Percentiles rank a stretch among this genome's conserved stretches.
These are phyloP conservation scores for Candida tropicalis DNA, from an alignment of 1,139 yeast genomes.

Conservation along the genomic window DNA sequence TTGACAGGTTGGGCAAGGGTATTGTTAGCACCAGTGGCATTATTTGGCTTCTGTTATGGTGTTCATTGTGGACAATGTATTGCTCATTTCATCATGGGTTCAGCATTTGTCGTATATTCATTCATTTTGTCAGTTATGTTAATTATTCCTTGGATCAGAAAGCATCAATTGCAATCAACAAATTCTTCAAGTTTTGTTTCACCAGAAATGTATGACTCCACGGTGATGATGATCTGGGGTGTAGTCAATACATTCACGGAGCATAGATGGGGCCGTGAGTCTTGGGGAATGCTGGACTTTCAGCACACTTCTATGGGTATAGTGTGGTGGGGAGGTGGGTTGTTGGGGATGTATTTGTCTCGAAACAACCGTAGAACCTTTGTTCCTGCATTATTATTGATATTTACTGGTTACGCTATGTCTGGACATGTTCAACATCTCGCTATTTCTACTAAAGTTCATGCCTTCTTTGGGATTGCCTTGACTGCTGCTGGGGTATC, in stretches of 20 bases:
- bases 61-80: constrained; percentile 86
- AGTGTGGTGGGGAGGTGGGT: constrained; percentile 94
- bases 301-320: constrained; percentile 97
- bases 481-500: constrained; percentile 76
- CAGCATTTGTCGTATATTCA: constrained; percentile 81
- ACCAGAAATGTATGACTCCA: constrained; percentile 85
- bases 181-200: constrained; percentile 47
- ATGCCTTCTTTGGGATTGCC: constrained; percentile 79
- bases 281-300: constrained; percentile 88
- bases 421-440: constrained; percentile 80
- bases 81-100: constrained; percentile 97
- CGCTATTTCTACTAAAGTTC: constrained; percentile 80
- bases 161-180: constrained; percentile 29
- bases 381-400: constrained; percentile 77
- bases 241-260: constrained; percentile 93
- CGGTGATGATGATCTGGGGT: constrained; percentile 86
- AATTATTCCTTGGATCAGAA: constrained; percentile 68
- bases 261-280: constrained; percentile 88
- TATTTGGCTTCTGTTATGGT: constrained; percentile 78
- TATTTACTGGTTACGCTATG: constrained; percentile 95
- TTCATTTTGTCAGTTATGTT: constrained; percentile 66
- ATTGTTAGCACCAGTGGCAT: constrained; percentile 79
- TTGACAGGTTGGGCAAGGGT: constrained; percentile 69
- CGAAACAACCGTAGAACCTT: constrained; percentile 62
- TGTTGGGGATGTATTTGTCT: constrained; percentile 77